These are phyloP conservation scores for Fraxinus excelsior DNA, from an alignment of 257 asterid species.

Conservation along the genomic window DNA sequence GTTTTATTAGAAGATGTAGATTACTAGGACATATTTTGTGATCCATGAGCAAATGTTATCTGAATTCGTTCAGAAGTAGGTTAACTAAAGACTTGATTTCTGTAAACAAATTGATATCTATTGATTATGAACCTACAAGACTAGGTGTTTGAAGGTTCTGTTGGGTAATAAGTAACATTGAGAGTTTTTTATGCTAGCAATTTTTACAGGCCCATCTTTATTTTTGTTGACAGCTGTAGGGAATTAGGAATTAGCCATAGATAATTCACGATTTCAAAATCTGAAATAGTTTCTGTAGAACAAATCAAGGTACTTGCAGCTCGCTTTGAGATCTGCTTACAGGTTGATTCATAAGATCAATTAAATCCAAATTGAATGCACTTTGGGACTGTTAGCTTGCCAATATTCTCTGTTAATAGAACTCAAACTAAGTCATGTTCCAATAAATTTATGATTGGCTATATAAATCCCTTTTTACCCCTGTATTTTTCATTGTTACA, in stretches of 20 bases:
- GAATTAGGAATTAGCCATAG: neutral
- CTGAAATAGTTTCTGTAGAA: neutral
- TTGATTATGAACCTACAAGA: neutral
- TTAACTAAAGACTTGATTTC: neutral
- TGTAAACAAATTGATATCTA: neutral
- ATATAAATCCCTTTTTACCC: neutral
- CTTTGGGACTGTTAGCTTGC: neutral
- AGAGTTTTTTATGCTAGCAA: neutral
- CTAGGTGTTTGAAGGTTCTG: neutral
- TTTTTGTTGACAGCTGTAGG: neutral
- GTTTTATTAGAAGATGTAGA: neutral
- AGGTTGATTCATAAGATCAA: constrained; percentile 7
- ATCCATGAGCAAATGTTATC: neutral
- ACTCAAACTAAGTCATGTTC: neutral
- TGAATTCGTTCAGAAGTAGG: neutral
- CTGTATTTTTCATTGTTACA: neutral
- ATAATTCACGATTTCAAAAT: neutral
- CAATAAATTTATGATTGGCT: neutral
- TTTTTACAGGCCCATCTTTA: constrained; percentile 8
- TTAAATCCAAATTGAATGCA: neutral
- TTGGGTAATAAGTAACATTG: constrained; percentile 15
- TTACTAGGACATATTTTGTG: neutral
- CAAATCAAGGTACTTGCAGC: neutral
- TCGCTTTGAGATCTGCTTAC: neutral
- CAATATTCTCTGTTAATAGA: neutral